These are phyloP conservation scores for Aureobasidium uvarum DNA, from an alignment of 2,329 filamentous ascomycete species.

Conservation along the genomic window DNA sequence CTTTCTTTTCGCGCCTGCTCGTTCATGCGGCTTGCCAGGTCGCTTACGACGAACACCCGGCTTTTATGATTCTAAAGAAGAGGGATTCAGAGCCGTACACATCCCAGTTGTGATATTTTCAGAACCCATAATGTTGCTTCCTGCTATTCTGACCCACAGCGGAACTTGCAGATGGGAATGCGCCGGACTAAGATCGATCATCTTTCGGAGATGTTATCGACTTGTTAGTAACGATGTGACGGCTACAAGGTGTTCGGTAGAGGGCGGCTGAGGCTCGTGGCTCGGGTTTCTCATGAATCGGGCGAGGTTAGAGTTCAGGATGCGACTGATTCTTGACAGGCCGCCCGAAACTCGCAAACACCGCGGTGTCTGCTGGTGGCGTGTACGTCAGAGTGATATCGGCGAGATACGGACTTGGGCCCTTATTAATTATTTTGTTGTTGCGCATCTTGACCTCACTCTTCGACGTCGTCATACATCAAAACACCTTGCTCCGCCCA, in stretches of 20 bases:
- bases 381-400: conserved; percentile 13
- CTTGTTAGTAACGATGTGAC: neutral
- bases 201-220: neutral
- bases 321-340: conserved; percentile 6
- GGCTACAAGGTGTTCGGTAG: neutral
- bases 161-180: neutral
- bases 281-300: conserved; percentile 1
- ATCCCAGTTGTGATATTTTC: neutral
- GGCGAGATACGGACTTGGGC: conserved; percentile 17
- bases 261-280: neutral
- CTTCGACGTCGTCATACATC: conserved; percentile 17
- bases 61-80: neutral
- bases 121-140: too few species aligned
- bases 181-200: neutral
- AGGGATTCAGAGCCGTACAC: too few species aligned
- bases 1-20: neutral
- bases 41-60: neutral
- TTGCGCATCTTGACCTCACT: conserved; percentile 19
- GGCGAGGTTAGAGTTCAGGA: conserved; percentile 2
- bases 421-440: conserved; percentile 17
- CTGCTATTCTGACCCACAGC: too few species aligned
- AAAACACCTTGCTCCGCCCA: conserved; percentile 7
- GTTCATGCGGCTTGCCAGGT: neutral
- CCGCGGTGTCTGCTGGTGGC: conserved; percentile 21
- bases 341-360: neutral